phyloP scores from a whole-genome alignment of 78 protist species.

The Mastigamoeba balamuthi region DNA sequence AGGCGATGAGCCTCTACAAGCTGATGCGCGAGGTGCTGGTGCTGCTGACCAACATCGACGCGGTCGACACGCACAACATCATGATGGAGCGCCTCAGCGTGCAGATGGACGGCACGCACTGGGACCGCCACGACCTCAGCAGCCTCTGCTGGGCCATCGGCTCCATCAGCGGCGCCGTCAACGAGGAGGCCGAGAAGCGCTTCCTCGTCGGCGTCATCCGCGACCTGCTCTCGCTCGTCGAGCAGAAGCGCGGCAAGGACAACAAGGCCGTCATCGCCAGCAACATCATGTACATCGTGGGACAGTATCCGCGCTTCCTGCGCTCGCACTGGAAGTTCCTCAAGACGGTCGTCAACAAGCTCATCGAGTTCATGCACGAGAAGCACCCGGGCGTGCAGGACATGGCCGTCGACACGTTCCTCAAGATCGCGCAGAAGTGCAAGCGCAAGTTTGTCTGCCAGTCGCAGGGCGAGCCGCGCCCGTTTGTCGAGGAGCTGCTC shows the following conservation, averaged over 20 bases:
- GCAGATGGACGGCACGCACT: constrained; percentile 50
- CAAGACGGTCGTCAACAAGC: constrained; percentile 93
- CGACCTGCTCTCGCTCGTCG: constrained; percentile 90
- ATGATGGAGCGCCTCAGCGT: constrained; percentile 68
- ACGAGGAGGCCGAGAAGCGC: constrained; percentile 80
- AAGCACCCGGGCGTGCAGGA: constrained; percentile 97
- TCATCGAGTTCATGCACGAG: constrained; percentile 99
- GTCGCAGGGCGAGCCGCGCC: constrained; percentile 62
- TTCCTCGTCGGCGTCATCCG: constrained; percentile 95
- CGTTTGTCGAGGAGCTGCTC: constrained; percentile 85
- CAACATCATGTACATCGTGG: constrained; percentile 99
- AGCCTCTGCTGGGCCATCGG: constrained; percentile 99
- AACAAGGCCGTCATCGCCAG: constrained; percentile 97
- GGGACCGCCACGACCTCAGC: constrained; percentile 70
- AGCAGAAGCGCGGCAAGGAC: constrained; percentile 84
- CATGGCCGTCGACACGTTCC: constrained; percentile 99
- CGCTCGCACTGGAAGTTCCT: constrained; percentile 95
- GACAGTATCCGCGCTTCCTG: constrained; percentile 99
- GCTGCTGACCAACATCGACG: constrained; percentile 90
- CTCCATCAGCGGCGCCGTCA: constrained; percentile 93
- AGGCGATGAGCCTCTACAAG: constrained; percentile 77
- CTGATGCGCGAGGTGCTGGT: constrained; percentile 63
- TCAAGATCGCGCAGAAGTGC: constrained; percentile 94
- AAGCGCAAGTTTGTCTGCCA: constrained; percentile 63
- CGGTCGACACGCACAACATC: constrained; percentile 75